Percentiles rank a stretch among this genome's conserved stretches.
Evolutionary conservation across 345 rosid species (phyloP).

Genomic region (Alliaria petiolata): DNA sequence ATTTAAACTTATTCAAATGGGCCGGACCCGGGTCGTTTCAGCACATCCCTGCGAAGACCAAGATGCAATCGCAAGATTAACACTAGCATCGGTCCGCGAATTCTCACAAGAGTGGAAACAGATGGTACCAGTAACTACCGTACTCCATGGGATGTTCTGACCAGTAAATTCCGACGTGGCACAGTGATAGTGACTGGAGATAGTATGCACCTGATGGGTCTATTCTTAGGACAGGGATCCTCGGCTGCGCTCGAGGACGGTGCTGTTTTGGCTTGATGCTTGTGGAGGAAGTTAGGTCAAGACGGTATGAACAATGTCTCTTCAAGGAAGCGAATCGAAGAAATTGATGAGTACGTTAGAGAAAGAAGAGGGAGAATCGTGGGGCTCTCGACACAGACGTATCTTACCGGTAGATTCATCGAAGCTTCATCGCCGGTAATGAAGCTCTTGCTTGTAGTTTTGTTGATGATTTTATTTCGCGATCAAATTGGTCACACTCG

Average conservation of each 20-base stretch:
- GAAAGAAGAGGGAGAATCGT: slow-evolving; percentile 45
- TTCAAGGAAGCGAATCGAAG: slow-evolving; percentile 8
- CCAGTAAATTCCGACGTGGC: no score
- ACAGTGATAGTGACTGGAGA: no score
- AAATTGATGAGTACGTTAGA: slow-evolving; percentile 33
- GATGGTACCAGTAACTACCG: no score
- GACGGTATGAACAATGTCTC: background rate
- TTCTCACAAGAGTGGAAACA: no score
- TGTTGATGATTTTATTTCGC: slow-evolving; percentile 30
- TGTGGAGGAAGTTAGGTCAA: slow-evolving; percentile 31
- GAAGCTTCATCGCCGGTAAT: slow-evolving; percentile 19
- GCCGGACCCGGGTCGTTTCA: no score
- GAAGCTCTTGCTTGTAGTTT: slow-evolving; percentile 16
- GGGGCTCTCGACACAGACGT: slow-evolving; percentile 42
- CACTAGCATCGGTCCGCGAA: no score
- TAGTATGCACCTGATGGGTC: no score
- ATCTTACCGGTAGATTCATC: slow-evolving; percentile 32
- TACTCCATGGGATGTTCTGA: no score
- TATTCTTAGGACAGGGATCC: no score
- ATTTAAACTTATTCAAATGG: no score
- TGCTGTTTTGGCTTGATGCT: slow-evolving; percentile 46
- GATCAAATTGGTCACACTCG: slow-evolving; percentile 30
- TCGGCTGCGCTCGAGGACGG: slow-evolving; percentile 48
- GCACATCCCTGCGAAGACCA: no score
- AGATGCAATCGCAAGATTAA: no score